These are phyloP conservation scores for Boletellus deceptivus DNA, from an alignment of 1,284 basidiomycete species.

Conservation along the genomic window DNA sequence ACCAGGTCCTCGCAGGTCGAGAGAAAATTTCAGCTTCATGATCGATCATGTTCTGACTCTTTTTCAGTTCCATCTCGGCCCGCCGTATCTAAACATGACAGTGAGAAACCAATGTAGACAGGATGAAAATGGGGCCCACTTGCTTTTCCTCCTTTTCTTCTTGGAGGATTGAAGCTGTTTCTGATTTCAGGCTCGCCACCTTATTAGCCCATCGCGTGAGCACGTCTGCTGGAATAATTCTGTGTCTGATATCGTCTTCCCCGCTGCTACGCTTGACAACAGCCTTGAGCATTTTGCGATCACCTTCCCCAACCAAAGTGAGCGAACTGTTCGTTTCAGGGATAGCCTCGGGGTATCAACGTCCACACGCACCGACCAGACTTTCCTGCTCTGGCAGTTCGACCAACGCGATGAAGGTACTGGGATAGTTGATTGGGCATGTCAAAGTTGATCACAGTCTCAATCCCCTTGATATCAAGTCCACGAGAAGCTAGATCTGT, in stretches of 20 bases:
- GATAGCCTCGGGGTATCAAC: slow-evolving; percentile 1
- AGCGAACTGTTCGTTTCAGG: slow-evolving; percentile 63
- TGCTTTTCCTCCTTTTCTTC: slow-evolving; percentile 98
- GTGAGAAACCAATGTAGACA: slow-evolving; percentile 15
- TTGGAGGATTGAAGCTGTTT: slow-evolving; percentile 79
- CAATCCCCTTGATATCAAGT: slow-evolving; percentile 96
- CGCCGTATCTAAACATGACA: slow-evolving; percentile 58
- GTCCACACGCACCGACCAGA: slow-evolving; percentile 72
- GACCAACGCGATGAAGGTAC: slow-evolving; percentile 94
- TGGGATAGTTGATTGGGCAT: slow-evolving; percentile 94
- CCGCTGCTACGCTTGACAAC: slow-evolving; percentile 86
- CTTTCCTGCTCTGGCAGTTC: slow-evolving; percentile 92
- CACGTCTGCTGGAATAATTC: slow-evolving; percentile 82
- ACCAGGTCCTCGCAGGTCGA: slow-evolving; percentile 96
- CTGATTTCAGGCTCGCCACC: slow-evolving; percentile 73
- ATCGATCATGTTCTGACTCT: slow-evolving; percentile 95
- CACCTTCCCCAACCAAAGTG: slow-evolving; percentile 93
- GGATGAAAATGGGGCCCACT: slow-evolving; percentile 40
- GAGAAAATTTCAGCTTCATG: slow-evolving; percentile 94
- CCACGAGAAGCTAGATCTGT: slow-evolving; percentile 96
- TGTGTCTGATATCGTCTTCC: slow-evolving; percentile 85
- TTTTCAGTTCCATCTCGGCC: slow-evolving; percentile 95
- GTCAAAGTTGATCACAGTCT: slow-evolving; percentile 97
- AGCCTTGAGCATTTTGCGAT: slow-evolving; percentile 95
- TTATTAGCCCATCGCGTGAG: slow-evolving; percentile 71